Conservation (phyloP, 2,329 filamentous ascomycete genomes). For the Sporothrix pallida region DNA sequence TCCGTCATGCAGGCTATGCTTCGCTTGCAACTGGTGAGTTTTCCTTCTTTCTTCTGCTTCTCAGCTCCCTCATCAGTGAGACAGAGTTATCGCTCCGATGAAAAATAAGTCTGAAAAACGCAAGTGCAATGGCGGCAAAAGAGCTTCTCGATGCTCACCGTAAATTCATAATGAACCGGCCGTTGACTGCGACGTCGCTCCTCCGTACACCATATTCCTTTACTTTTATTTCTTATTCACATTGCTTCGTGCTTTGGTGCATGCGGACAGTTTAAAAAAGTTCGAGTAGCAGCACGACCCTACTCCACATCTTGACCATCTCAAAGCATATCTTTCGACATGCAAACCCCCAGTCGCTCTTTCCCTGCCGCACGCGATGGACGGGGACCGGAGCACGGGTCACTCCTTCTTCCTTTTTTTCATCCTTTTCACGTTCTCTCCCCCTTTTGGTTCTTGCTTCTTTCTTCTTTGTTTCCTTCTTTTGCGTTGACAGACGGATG, state of each 20-base stretch:
- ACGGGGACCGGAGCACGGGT: slow-evolving; percentile 5
- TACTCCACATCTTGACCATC: slow-evolving; percentile 11
- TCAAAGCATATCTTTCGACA: neutral
- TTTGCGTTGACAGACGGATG: neutral
- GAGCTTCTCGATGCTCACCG: slow-evolving; percentile 2
- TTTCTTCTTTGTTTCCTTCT: neutral
- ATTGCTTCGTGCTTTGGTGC: slow-evolving; percentile 1
- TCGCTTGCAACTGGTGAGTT: neutral
- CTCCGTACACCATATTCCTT: too few relatives aligned
- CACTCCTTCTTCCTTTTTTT: slow-evolving; percentile 4
- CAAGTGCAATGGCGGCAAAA: neutral
- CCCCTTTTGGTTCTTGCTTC: neutral
- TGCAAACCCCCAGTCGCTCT: neutral
- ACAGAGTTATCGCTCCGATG: slow-evolving; percentile 15
- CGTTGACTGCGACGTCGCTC: neutral
- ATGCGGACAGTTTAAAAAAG: neutral
- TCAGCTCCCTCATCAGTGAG: slow-evolving; percentile 9
- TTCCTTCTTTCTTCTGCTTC: neutral
- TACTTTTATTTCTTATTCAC: neutral
- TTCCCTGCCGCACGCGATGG: slow-evolving; percentile 22
- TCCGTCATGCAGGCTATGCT: neutral
- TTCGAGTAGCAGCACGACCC: neutral
- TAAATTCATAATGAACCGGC: neutral
- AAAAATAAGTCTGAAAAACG: neutral
- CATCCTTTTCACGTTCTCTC: neutral